phyloP scores from a whole-genome alignment of 345 rosid species.

The Eucalyptus decipiens region DNA sequence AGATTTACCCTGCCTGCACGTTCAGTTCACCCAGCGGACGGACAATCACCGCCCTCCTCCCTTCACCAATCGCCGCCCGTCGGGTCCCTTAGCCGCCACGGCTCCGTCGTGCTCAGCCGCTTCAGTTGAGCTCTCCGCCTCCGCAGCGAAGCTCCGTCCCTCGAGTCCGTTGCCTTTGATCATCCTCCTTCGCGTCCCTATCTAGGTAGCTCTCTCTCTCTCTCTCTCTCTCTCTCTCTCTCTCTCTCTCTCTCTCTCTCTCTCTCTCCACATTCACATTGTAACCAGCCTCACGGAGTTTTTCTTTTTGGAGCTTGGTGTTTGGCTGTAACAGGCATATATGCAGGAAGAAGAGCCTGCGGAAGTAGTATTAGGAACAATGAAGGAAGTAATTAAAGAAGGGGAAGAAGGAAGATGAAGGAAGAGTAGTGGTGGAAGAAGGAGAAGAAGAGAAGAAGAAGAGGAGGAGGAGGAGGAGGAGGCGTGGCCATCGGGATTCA shows the following conservation, averaged over 20 bases:
- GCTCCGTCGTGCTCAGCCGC: not conserved
- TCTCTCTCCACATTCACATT: rapidly evolving
- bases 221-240: not conserved
- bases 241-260: not conserved
- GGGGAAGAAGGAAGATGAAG: not conserved
- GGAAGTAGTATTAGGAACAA: not conserved
- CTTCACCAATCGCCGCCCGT: too few relatives aligned
- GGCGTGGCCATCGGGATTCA: constrained; percentile 47
- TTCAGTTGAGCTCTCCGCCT: not conserved
- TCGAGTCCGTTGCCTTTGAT: not conserved
- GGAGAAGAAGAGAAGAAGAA: not conserved
- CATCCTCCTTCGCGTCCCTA: too few relatives aligned
- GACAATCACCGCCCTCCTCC: not conserved
- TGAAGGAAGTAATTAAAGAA: not conserved
- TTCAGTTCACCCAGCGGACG: not conserved
- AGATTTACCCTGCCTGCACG: rapidly evolving
- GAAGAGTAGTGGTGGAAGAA: not conserved
- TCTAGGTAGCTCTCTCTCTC: too few relatives aligned
- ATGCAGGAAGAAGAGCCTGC: not conserved
- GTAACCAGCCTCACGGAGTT: not conserved
- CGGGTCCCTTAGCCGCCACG: rapidly evolving
- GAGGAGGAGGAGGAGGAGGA: constrained; percentile 23
- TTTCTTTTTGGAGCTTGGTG: not conserved
- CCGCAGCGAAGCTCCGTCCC: not conserved
- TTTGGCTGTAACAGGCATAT: not conserved